These are phyloP conservation scores for Fraxinus albicans DNA, from an alignment of 305 asterid species.

Conservation along the genomic window DNA sequence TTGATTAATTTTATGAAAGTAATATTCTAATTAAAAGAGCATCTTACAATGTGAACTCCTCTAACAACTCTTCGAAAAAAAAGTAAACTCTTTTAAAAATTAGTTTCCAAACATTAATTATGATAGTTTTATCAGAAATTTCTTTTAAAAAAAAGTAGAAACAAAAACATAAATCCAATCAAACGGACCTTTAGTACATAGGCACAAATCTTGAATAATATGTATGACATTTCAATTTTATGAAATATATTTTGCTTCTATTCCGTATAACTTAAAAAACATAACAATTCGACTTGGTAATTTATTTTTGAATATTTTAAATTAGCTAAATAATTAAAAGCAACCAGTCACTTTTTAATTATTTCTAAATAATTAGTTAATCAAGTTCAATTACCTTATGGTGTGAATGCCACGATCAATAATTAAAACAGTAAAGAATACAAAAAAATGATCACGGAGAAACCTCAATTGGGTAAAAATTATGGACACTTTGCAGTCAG, in stretches of 20 bases:
- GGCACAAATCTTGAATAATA: not conserved
- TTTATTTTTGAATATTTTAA: not conserved
- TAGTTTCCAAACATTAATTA: not conserved
- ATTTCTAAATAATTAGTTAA: no score
- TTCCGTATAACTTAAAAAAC: not conserved
- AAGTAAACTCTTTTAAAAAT: not conserved
- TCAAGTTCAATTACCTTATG: no score
- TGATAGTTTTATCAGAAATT: no score
- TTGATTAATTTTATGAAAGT: no score
- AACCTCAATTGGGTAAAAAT: no score
- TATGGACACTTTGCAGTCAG: no score
- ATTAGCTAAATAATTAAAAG: not conserved
- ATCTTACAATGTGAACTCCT: not conserved
- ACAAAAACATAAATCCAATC: not conserved
- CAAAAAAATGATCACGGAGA: no score
- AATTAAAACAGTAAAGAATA: no score
- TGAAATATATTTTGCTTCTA: not conserved
- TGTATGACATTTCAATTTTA: not conserved
- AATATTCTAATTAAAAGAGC: not conserved
- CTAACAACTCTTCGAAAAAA: not conserved
- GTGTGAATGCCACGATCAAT: no score
- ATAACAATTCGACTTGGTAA: not conserved
- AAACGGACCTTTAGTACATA: not conserved
- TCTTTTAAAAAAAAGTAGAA: not conserved
- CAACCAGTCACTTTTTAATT: no score